These are phyloP conservation scores for Fusarium haematococcum DNA, from an alignment of 2,329 filamentous ascomycete genomes.

Conservation along the genomic window DNA sequence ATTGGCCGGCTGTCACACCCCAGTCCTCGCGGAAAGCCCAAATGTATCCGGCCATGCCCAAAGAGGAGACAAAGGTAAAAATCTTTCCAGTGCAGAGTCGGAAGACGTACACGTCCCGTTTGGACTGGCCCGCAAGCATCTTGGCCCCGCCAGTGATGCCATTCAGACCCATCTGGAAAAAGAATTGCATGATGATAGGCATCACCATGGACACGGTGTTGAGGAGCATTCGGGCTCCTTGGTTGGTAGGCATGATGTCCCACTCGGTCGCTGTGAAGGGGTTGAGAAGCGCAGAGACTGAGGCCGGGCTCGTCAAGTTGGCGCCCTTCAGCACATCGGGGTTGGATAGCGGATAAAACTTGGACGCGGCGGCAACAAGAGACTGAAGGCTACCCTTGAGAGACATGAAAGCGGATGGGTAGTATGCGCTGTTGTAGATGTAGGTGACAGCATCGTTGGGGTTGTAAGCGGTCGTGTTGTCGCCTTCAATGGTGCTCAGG, in stretches of 20 bases:
- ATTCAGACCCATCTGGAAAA: slow-evolving; percentile 35
- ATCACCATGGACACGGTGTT: slow-evolving; percentile 54
- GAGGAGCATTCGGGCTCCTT: slow-evolving; percentile 47
- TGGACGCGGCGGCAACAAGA: slow-evolving; percentile 38
- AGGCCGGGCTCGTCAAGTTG: slow-evolving; percentile 28
- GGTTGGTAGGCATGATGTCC: slow-evolving; percentile 47
- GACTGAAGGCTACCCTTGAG: slow-evolving; percentile 43
- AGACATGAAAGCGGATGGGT: slow-evolving; percentile 43
- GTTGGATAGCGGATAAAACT: slow-evolving; percentile 33
- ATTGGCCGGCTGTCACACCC: slow-evolving; percentile 48
- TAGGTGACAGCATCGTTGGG: slow-evolving; percentile 45
- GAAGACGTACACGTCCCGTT: slow-evolving; percentile 37
- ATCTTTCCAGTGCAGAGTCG: slow-evolving; percentile 40
- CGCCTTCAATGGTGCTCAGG: slow-evolving; percentile 41
- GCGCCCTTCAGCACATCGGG: slow-evolving; percentile 14
- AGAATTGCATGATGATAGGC: slow-evolving; percentile 45
- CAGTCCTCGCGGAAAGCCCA: slow-evolving; percentile 58
- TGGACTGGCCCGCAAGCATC: slow-evolving; percentile 1
- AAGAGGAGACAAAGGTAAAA: slow-evolving; percentile 49
- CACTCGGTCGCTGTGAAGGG: slow-evolving; percentile 42
- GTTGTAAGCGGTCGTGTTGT: slow-evolving; percentile 43
- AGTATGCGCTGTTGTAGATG: slow-evolving; percentile 51
- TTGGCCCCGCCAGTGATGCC: neutral
- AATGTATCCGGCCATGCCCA: slow-evolving; percentile 53
- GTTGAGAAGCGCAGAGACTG: slow-evolving; percentile 43